Percentiles rank a stretch among this genome's conserved stretches.
Conservation (phyloP, 139 green algal genomes). For the Asterochloris erici region DNA sequence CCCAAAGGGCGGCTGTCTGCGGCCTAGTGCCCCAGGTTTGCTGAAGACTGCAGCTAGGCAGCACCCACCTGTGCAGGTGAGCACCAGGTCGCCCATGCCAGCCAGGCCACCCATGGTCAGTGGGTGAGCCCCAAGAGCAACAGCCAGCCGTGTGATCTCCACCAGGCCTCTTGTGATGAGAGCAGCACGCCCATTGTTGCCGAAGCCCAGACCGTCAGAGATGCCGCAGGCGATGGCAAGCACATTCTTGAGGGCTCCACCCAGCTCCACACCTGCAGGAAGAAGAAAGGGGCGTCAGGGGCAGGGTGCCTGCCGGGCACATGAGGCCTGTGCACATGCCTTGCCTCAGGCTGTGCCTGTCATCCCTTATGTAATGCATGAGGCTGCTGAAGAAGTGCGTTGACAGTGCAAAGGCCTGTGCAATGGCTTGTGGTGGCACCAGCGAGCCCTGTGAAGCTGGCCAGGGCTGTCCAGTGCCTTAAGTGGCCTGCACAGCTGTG, state of each 20-base stretch:
- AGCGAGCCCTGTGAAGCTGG: no score
- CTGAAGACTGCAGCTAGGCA: neutral
- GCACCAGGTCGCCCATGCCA: constrained; percentile 82
- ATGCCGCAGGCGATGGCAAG: constrained; percentile 67
- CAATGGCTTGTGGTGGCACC: no score
- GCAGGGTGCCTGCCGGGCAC: no score
- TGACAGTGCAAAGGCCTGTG: no score
- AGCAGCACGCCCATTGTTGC: constrained; percentile 42
- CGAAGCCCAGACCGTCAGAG: constrained; percentile 57
- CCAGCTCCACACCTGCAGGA: constrained; percentile 50
- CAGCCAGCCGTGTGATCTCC: constrained; percentile 66
- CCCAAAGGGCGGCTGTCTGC: no score
- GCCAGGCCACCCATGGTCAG: constrained; percentile 77
- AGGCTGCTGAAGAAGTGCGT: no score
- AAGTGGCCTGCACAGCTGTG: no score
- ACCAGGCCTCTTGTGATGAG: constrained; percentile 59
- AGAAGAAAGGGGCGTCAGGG: no score
- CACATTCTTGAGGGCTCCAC: constrained; percentile 67
- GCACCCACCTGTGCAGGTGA: constrained; percentile 74
- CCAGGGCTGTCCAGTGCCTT: no score
- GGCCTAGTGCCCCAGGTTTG: no score
- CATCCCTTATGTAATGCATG: no score
- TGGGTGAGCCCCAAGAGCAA: constrained; percentile 67
- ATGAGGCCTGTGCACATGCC: no score
- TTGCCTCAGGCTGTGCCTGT: neutral